These are phyloP conservation scores for Secale cereale DNA, from an alignment of 176 grass and related monocot genomes.

Conservation along the genomic window DNA sequence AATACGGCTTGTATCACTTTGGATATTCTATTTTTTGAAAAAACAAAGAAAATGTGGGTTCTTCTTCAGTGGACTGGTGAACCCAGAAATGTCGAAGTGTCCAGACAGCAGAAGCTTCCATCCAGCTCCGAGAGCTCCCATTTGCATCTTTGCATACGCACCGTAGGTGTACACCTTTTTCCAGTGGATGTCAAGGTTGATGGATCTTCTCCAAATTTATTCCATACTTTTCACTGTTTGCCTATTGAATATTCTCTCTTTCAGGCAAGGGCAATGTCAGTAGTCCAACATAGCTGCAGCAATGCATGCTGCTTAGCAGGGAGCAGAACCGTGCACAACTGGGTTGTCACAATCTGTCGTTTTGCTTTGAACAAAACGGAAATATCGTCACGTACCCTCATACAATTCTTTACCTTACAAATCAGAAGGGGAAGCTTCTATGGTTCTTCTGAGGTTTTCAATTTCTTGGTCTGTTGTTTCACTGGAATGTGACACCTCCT, in stretches of 20 bases:
- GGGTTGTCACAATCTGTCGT: neutral
- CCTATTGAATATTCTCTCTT: slow-evolving; percentile 4
- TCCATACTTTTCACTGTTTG: neutral
- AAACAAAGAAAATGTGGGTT: too few species aligned
- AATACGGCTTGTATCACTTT: too few species aligned
- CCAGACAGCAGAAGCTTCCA: neutral
- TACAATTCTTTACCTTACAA: neutral
- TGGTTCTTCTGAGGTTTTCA: neutral
- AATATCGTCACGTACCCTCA: neutral
- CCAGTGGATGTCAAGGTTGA: neutral
- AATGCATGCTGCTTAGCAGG: slow-evolving; percentile 27
- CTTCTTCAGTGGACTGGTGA: neutral
- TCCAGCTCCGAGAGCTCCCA: neutral
- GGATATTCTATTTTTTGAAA: too few species aligned
- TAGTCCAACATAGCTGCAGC: neutral
- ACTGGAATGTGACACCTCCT: neutral
- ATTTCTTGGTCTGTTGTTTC: neutral
- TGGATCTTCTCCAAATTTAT: neutral
- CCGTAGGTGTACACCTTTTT: neutral
- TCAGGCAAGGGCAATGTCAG: neutral
- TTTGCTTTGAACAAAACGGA: neutral
- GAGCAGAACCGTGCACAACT: neutral
- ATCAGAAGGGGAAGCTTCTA: neutral
- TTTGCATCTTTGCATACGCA: neutral
- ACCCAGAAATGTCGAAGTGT: neutral